phyloP scores from a whole-genome alignment of 148 eudicot species.

The Camellia lanceoleosa region DNA sequence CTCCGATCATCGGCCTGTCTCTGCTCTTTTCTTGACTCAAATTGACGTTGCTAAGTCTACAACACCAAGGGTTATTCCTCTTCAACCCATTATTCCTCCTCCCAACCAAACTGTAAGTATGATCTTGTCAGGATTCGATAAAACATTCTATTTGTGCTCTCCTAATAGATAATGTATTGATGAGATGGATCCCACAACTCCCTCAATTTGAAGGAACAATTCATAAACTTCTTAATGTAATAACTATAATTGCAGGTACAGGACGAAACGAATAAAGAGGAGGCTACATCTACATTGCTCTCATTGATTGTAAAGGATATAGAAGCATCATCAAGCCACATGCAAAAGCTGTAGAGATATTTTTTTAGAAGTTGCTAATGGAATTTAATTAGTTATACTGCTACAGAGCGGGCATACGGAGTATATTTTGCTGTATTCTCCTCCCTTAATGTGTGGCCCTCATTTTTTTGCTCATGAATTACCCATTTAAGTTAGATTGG shows the following conservation, averaged over 20 bases:
- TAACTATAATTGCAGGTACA: slow-evolving; percentile 21
- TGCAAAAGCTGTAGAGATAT: slow-evolving; percentile 1
- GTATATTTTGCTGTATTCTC: background rate
- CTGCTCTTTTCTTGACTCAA: slow-evolving; percentile 65
- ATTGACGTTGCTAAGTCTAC: slow-evolving; percentile 45
- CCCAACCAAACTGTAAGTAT: slow-evolving; percentile 33
- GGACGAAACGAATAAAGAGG: slow-evolving; percentile 11
- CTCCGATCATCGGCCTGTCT: slow-evolving; percentile 92
- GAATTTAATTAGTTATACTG: slow-evolving; percentile 3
- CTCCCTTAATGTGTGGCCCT: too few relatives aligned
- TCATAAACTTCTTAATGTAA: background rate
- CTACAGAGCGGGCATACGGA: background rate
- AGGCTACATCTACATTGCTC: slow-evolving; percentile 23
- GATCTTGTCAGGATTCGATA: background rate
- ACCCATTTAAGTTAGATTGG: background rate
- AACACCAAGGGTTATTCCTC: slow-evolving; percentile 27
- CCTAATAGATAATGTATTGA: background rate
- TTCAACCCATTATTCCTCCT: slow-evolving; percentile 25
- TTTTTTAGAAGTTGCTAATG: background rate
- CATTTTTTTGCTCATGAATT: background rate
- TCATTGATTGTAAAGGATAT: slow-evolving; percentile 20
- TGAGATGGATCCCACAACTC: background rate
- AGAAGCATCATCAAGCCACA: slow-evolving; percentile 18
- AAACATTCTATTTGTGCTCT: slow-evolving; percentile 3
- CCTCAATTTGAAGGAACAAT: background rate